These are phyloP conservation scores for Silene vulgaris DNA, from an alignment of 179 eudicot species.

Conservation along the genomic window DNA sequence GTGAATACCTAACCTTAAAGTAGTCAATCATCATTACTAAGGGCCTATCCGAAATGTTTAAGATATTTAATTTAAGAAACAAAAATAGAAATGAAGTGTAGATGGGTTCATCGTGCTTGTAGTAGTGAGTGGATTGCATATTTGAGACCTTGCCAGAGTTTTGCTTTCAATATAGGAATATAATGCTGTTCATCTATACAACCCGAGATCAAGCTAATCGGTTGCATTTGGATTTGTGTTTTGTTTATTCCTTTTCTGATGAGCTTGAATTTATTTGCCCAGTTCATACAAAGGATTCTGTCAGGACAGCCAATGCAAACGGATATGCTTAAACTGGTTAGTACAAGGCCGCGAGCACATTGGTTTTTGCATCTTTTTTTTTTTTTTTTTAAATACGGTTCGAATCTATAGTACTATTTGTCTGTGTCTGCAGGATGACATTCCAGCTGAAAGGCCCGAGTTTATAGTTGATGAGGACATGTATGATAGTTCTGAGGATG, in stretches of 20 bases:
- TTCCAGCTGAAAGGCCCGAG: slow-evolving; percentile 21
- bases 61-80: neutral
- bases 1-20: too few relatives aligned
- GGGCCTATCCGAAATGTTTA: neutral
- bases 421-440: slow-evolving; percentile 21
- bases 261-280: slow-evolving; percentile 7
- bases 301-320: slow-evolving; percentile 26
- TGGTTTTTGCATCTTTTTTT: neutral
- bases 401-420: neutral
- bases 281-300: slow-evolving; percentile 27
- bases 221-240: neutral
- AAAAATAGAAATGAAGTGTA: neutral
- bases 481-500: slow-evolving; percentile 29
- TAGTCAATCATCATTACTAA: neutral
- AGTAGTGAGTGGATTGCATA: neutral
- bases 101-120: neutral
- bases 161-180: neutral
- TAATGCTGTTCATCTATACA: neutral
- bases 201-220: neutral
- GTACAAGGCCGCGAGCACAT: slow-evolving; percentile 9
- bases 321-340: slow-evolving; percentile 23
- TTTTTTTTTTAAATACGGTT: neutral
- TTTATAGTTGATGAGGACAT: slow-evolving; percentile 42
- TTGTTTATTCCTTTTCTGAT: slow-evolving; percentile 2
- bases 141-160: neutral